These are phyloP conservation scores for Cornus florida DNA, from an alignment of 148 eudicot species.

Conservation along the genomic window DNA sequence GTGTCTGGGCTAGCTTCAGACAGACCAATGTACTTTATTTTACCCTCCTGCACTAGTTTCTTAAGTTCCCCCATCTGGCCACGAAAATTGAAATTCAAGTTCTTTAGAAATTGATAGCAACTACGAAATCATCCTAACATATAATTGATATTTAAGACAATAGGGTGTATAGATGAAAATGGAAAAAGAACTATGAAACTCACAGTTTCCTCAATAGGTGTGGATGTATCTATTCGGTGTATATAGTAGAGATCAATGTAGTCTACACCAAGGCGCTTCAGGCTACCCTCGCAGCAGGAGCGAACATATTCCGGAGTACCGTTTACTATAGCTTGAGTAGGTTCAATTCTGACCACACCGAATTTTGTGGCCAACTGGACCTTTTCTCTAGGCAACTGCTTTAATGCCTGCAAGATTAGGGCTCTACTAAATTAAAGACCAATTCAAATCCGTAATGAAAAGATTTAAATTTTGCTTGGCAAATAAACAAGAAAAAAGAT, in stretches of 20 bases:
- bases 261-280: constrained; percentile 65
- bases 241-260: constrained; percentile 67
- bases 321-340: constrained; percentile 33
- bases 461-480: too few relatives aligned
- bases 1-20: constrained; percentile 73
- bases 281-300: constrained; percentile 72
- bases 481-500: too few relatives aligned
- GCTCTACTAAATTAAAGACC: constrained; percentile 3
- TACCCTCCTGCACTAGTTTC: constrained; percentile 73
- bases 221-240: constrained; percentile 63
- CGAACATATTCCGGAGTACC: constrained; percentile 67
- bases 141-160: background rate
- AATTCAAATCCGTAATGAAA: background rate
- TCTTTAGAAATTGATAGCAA: too few relatives aligned
- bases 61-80: constrained; percentile 69
- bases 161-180: background rate
- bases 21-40: constrained; percentile 63
- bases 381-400: constrained; percentile 73
- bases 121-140: background rate
- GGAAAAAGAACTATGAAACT: constrained; percentile 15
- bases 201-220: constrained; percentile 77
- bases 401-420: constrained; percentile 54
- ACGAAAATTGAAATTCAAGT: background rate
- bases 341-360: constrained; percentile 42
- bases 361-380: constrained; percentile 82